Evolutionary conservation across 331 rosid species (phyloP).

Genomic region (Stylosanthes scabra): DNA sequence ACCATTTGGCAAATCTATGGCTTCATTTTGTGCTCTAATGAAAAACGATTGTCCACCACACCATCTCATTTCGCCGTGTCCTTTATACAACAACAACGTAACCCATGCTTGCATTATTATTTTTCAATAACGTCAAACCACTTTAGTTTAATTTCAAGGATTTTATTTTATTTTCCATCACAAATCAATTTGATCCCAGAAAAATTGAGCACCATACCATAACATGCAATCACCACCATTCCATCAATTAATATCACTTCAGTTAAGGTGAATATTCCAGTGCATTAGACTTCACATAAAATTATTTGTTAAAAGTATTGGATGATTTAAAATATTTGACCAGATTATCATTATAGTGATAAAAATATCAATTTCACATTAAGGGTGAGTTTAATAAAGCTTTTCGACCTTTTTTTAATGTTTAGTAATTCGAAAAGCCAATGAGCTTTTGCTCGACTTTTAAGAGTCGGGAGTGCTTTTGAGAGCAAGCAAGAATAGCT

Average conservation of each 20-base stretch:
- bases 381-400: too few relatives aligned
- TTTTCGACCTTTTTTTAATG: too few relatives aligned
- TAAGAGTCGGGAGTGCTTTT: too few relatives aligned
- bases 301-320: too few relatives aligned
- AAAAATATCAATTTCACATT: too few relatives aligned
- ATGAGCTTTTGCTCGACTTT: too few relatives aligned
- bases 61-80: conserved; percentile 5
- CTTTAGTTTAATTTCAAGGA: background rate
- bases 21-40: background rate
- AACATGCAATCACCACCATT: background rate
- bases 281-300: too few relatives aligned
- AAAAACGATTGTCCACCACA: conserved; percentile 9
- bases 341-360: too few relatives aligned
- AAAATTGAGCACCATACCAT: background rate
- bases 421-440: too few relatives aligned
- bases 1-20: conserved; percentile 1
- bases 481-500: too few relatives aligned
- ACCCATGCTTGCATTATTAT: background rate
- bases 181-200: background rate
- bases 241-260: background rate
- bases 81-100: background rate
- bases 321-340: too few relatives aligned
- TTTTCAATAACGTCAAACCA: background rate
- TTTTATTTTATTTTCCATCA: background rate
- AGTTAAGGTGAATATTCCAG: too few relatives aligned